These are phyloP conservation scores for Avena atlantica DNA, from an alignment of 176 grass and related monocot species.

Conservation along the genomic window DNA sequence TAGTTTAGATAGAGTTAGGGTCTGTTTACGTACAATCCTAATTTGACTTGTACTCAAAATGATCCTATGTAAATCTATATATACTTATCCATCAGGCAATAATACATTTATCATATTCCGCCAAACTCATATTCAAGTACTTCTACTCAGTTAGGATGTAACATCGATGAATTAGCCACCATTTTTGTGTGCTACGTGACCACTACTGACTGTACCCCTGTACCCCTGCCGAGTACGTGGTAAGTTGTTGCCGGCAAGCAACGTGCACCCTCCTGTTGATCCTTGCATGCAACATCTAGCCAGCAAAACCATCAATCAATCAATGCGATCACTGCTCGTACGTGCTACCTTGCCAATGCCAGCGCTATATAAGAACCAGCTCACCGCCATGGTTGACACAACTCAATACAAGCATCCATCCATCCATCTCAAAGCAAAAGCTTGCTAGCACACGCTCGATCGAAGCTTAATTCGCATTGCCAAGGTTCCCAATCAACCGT, in stretches of 20 bases:
- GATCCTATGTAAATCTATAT: no score
- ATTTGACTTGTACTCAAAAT: no score
- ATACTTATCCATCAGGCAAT: no score
- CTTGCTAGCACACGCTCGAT: no score
- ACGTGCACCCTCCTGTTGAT: constrained; percentile 29
- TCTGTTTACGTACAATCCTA: no score
- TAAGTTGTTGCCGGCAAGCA: constrained; percentile 58
- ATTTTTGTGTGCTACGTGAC: neutral
- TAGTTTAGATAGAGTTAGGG: no score
- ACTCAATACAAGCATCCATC: neutral
- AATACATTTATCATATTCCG: no score
- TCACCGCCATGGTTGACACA: neutral
- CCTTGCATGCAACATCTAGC: constrained; percentile 40
- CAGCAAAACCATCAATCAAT: neutral
- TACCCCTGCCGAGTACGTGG: neutral
- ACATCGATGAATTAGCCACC: neutral
- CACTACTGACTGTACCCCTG: neutral
- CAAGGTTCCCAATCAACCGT: neutral
- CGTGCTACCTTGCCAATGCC: neutral
- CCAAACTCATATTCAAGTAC: no score
- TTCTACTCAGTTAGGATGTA: neutral
- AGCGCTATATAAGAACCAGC: constrained; percentile 29
- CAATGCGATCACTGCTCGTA: neutral
- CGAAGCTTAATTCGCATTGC: neutral
- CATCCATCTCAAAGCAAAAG: neutral